Evolutionary conservation across 2,329 filamentous ascomycete genomes (phyloP).

Genomic region (Fusarium udum): DNA sequence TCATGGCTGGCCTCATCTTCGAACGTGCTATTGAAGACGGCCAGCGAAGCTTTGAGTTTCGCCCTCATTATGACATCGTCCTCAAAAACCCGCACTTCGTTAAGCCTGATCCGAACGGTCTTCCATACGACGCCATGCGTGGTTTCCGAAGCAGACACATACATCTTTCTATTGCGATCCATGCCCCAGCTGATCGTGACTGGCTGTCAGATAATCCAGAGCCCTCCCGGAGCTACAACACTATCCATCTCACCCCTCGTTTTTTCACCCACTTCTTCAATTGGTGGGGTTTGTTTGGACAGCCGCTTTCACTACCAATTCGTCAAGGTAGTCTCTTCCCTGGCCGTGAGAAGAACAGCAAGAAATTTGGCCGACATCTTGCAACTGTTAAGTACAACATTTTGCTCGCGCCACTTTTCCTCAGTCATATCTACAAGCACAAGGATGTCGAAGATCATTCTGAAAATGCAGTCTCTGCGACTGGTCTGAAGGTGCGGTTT

Average conservation of each 20-base stretch:
- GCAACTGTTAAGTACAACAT: conserved; percentile 99
- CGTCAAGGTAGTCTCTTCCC: conserved; percentile 93
- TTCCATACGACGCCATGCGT: conserved; percentile 87
- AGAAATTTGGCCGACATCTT: conserved; percentile 96
- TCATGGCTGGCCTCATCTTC: conserved; percentile 90
- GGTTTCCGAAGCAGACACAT: conserved; percentile 98
- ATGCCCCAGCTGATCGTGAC: conserved; percentile 85
- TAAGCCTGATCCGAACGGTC: conserved; percentile 63
- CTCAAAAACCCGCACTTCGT: conserved; percentile 83
- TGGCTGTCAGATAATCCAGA: conserved; percentile 81
- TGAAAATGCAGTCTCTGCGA: conserved; percentile 82
- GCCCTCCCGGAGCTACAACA: conserved; percentile 91
- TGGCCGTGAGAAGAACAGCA: conserved; percentile 93
- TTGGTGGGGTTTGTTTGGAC: conserved; percentile 97
- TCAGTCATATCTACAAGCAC: conserved; percentile 98
- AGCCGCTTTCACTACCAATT: conserved; percentile 92
- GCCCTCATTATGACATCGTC: conserved; percentile 89
- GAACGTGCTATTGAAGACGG: conserved; percentile 81
- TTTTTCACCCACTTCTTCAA: conserved; percentile 99
- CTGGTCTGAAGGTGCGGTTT: conserved; percentile 93
- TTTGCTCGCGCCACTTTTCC: conserved; percentile 88
- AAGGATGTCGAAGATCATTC: conserved; percentile 90
- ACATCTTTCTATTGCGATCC: conserved; percentile 90
- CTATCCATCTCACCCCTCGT: conserved; percentile 90
- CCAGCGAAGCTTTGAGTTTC: conserved; percentile 85